Evolutionary conservation across 768 basidiomycete genomes (phyloP), one percentile per base, ranked within the genome.

Genomic region (Mycena metata): DNA sequence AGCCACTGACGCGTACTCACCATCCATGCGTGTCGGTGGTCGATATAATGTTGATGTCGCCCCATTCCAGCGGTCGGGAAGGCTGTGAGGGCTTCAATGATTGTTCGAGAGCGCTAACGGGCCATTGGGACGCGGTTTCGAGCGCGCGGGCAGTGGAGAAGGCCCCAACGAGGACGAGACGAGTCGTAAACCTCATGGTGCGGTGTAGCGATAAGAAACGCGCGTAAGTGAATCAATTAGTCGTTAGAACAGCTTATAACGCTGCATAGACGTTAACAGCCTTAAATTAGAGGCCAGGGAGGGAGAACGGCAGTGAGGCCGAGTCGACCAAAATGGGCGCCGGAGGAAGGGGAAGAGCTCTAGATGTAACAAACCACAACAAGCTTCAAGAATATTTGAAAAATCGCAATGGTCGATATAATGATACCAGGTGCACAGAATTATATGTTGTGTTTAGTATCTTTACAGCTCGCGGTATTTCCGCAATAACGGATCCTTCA

Each of bases 21-120:
- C 42, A 60, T 42, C 70, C 70, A 35, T 72, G 70, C 35, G 70
- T 92, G 77, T 96, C 95, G 0, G 96, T 96, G 3, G 94, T 96
- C 73, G 91, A 89, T 51, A 96, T 85, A 73, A 96, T 86, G 75
- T 96, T 96, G 75, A 96, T 84, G 74, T 96, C 94, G n/a, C 91
- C 89, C 96, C 95, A 96, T 58, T 88, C 86, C 16, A 97, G 84
- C 24, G 88, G 86, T 21, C 90, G 83, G 62, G 86, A 85, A 5
- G 95, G 95, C 19, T 83, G 83, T 0, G 88, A 39, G 35, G 49
- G 12, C 26, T 5, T 54, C 30, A 21, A 36, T 5, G 33, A 30
- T 7, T 30, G 23, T 0, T 33, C 1, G 24, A 52, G 35, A 42
- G 46, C 46, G 55, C 17, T 15, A 4, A 47, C 5, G 7, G 64